A percentile compares a stretch with the other conserved stretches of the same genome.
Evolutionary conservation across 2,329 filamentous ascomycete species (phyloP).

Genomic region (Gaeumannomyces sp.): DNA sequence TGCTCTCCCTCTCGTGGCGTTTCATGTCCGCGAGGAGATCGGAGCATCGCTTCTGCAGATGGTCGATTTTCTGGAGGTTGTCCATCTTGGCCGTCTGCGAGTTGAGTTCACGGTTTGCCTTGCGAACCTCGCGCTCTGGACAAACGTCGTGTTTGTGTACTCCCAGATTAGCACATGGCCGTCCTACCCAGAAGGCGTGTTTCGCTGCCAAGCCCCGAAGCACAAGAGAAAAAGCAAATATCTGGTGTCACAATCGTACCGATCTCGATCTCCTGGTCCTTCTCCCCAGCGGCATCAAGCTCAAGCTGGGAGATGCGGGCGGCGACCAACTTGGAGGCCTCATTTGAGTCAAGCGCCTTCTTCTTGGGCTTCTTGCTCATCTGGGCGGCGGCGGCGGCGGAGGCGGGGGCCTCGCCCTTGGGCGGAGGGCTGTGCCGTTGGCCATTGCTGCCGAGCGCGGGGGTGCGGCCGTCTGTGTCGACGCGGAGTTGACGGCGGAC

Average conservation of each 20-base stretch:
- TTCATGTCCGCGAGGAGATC: conserved; percentile 94
- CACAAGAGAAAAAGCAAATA: not conserved
- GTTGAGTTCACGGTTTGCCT: conserved; percentile 84
- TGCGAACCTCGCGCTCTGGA: conserved; percentile 86
- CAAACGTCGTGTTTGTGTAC: conserved; percentile 8
- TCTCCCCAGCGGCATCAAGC: conserved; percentile 85
- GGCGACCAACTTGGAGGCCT: conserved; percentile 85
- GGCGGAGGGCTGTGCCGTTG: conserved; percentile 28
- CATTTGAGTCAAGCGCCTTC: conserved; percentile 76
- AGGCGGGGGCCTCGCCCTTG: conserved; percentile 33
- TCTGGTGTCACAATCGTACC: conserved; percentile 44
- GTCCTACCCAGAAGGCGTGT: conserved; percentile 13
- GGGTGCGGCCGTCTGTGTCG: conserved; percentile 21
- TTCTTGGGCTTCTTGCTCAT: conserved; percentile 74
- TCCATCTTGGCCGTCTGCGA: conserved; percentile 88
- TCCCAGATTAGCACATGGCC: not conserved
- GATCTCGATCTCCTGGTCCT: conserved; percentile 93
- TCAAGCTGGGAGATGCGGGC: conserved; percentile 95
- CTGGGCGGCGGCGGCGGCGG: conserved; percentile 31
- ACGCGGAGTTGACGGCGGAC: conserved; percentile 30
- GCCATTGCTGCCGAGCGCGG: conserved; percentile 23
- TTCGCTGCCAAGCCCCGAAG: conserved; percentile 22
- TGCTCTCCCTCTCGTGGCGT: conserved; percentile 84
- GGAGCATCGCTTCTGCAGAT: conserved; percentile 83
- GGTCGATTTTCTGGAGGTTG: conserved; percentile 84